Evolutionary conservation across 768 basidiomycete genomes (phyloP), one percentile per base, ranked within the genome.

Genomic region (Amanita inopinata): DNA sequence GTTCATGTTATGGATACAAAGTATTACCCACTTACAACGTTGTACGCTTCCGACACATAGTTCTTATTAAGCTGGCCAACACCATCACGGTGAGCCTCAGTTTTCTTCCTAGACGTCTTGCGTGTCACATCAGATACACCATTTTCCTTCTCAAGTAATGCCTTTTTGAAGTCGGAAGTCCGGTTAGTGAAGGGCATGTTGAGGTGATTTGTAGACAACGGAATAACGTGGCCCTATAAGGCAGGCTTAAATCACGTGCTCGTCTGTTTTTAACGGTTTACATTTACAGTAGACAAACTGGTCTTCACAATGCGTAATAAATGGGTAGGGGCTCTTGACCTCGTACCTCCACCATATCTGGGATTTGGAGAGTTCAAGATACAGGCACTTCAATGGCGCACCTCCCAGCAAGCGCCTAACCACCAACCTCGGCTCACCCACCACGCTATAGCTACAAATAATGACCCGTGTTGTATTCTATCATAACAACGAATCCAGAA

Each of bases 31-130:
- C 66, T 48, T 56, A 73, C 88, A 49, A 91, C 75, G 31, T 68
- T 73, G 55, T 88, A 82, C 5, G 82, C 89, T 54, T 92, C 86
- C 45, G 69, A 60, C 40, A 89, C 54, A 59, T 83, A 92, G 51
- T 76, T 73, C 59, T 80, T 82, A 48, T 71, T 76, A 45, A 78
- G 57, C 14, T 61, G 56, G 19, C 56, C 54, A 49, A 65, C 57
- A 37, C 61, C 62, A 37, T 65, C 64, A 50, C 56, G 56, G 49
- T 64, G 62, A 9, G 45, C 53, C 44, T 68, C 68, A 24, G 48
- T 53, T 47, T 53, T 53, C 46, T 61, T 63, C 20, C 54, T 49
- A 32, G 67, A 48, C 56, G 69, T 80, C 51, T 67, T 70, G 46
- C 73, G 66, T 56, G 78, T 80, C 22, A 59, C 49, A n/a, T 71